phyloP scores from a whole-genome alignment of 306 rosid genomes.

The Geum urbanum region DNA sequence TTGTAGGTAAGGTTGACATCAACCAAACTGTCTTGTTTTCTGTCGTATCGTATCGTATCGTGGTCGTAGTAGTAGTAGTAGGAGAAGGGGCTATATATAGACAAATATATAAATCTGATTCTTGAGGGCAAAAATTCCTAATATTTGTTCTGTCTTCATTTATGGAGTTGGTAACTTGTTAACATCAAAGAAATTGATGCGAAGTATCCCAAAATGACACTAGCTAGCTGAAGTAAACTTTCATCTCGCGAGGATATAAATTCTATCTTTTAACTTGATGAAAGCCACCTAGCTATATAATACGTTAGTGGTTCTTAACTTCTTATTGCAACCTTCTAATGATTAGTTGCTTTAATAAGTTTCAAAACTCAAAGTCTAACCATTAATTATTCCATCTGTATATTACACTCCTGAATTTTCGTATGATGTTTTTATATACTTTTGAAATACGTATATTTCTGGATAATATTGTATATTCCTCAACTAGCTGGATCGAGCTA shows the following conservation, averaged over 20 bases:
- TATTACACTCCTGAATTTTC: no score
- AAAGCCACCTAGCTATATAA: background rate
- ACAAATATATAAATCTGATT: background rate
- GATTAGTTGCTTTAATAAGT: background rate
- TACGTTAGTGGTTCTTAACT: background rate
- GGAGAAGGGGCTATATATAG: background rate
- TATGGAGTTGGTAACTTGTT: background rate
- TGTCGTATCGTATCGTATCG: background rate
- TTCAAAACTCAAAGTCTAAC: background rate
- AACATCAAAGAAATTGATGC: background rate
- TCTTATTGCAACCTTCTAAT: background rate
- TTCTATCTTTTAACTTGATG: background rate
- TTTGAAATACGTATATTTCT: no score
- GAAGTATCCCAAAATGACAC: background rate
- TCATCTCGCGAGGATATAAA: background rate
- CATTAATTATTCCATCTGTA: no score
- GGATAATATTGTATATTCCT: no score
- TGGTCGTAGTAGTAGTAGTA: background rate
- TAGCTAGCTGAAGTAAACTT: no score
- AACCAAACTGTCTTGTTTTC: background rate
- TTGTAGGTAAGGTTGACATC: background rate
- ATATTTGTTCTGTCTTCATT: background rate
- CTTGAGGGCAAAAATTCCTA: no score
- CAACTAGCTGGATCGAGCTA: no score
- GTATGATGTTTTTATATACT: no score